Percentiles rank a stretch among this genome's conserved stretches.
Evolutionary conservation across 169 alveolate genomes (phyloP).

Genomic region (Cryptosporidium andersoni): DNA sequence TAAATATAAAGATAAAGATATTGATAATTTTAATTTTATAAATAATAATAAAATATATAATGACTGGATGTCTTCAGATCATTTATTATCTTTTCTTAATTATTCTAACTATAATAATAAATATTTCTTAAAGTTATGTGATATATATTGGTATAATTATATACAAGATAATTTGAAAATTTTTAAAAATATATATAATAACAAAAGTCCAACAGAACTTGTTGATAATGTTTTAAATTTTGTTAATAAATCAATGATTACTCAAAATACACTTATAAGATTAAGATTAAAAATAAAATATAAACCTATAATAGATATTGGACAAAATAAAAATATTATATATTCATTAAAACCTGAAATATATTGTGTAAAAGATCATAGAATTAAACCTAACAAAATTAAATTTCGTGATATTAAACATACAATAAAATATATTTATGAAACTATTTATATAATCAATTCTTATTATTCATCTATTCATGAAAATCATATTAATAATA

Average conservation of each 20-base stretch:
- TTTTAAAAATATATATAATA: background rate
- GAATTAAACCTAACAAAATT: conserved; percentile 12
- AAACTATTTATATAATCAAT: conserved; percentile 8
- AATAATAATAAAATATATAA: background rate
- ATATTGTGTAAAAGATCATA: conserved; percentile 21
- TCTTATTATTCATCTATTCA: background rate
- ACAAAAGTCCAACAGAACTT: conserved; percentile 12
- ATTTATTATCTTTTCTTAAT: conserved; percentile 7
- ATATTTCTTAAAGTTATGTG: conserved; percentile 1
- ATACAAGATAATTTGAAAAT: background rate
- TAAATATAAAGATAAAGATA: background rate
- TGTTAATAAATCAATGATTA: background rate
- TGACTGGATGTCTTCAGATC: background rate
- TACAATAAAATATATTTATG: conserved; percentile 30
- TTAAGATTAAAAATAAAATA: conserved; percentile 3
- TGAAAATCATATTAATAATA: background rate
- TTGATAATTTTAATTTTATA: background rate
- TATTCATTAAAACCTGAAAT: conserved; percentile 10
- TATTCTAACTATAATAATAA: background rate
- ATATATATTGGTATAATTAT: conserved; percentile 12
- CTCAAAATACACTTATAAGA: conserved; percentile 13
- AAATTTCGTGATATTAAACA: conserved; percentile 46
- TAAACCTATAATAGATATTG: background rate
- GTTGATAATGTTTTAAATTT: conserved; percentile 12
- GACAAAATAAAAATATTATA: background rate